Conservation (phyloP, 352 stramenopile species). For the Pythium dissimile region DNA sequence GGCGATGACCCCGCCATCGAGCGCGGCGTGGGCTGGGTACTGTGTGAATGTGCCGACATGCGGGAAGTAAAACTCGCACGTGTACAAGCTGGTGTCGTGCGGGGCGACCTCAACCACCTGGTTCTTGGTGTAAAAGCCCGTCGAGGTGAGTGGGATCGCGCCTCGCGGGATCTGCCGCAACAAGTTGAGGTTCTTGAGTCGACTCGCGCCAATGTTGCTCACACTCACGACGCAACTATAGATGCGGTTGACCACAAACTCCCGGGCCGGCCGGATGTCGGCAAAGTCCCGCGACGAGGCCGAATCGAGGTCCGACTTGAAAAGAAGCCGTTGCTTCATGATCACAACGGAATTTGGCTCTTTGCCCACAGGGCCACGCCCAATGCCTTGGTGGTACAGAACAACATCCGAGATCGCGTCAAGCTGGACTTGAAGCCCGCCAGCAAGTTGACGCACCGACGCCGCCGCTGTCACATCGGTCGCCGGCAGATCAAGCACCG, state of each 20-base stretch:
- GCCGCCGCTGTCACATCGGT: slow-evolving; percentile 11
- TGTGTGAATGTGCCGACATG: slow-evolving; percentile 37
- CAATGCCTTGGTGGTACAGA: slow-evolving; percentile 55
- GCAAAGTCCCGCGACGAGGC: background rate
- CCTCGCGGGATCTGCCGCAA: slow-evolving; percentile 68
- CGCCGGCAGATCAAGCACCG: slow-evolving; percentile 43
- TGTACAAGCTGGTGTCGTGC: slow-evolving; percentile 38
- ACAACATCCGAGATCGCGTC: slow-evolving; percentile 20
- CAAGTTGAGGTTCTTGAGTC: slow-evolving; percentile 35
- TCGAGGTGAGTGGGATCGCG: slow-evolving; percentile 35
- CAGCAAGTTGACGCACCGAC: slow-evolving; percentile 17
- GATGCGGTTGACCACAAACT: slow-evolving; percentile 47
- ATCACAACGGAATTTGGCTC: slow-evolving; percentile 40
- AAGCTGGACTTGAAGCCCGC: slow-evolving; percentile 6
- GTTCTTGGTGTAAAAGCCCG: slow-evolving; percentile 50
- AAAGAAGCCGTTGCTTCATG: slow-evolving; percentile 45
- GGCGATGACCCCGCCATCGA: slow-evolving; percentile 33
- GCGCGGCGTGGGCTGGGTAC: slow-evolving; percentile 46
- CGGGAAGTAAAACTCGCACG: slow-evolving; percentile 64
- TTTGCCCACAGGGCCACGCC: slow-evolving; percentile 11
- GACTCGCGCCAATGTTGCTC: slow-evolving; percentile 44
- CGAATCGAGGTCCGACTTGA: background rate
- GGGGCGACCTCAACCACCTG: slow-evolving; percentile 29
- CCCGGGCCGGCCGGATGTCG: slow-evolving; percentile 19
- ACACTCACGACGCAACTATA: slow-evolving; percentile 52